Evolutionary conservation across 2,329 filamentous ascomycete genomes (phyloP), one percentile per base, ranked within the genome.

Genomic region (Cladobotryum protrusum): DNA sequence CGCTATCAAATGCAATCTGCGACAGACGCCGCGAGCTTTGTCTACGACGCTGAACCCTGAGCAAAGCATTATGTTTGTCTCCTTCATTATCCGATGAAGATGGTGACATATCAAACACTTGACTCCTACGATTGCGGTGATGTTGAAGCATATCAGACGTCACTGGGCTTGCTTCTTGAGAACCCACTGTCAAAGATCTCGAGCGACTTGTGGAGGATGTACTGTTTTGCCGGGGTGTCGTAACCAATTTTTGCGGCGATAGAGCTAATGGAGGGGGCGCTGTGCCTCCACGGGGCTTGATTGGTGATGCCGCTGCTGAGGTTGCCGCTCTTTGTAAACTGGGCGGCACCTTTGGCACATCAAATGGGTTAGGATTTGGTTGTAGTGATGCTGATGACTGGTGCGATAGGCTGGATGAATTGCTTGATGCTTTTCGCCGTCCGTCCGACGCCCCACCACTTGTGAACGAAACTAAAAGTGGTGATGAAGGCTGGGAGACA

Each of bases 31-130:
- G 79, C n/a, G 92, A 95, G 66, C 91, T 96, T 66, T 97, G 92
- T n/a, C 93, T 83, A 9, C 92, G 85, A 34, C 92, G 80, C 64
- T 99, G 93, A 4, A 99, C 92, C 46, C 95, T 88, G 40, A 99
- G 78, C 11, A 97, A 75, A 1, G 87, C 90, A 64, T 91, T 96
- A 7, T 91, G 87, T 61, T 95, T 89, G 41, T 92, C 87, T 45
- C 95, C 90, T 69, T 99, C 93, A 52, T 95, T 99, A 63, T 99
- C 93, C 0, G 93, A 99, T 0, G 92, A 97, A 0, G 93, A 97
- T 3, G 93, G 93, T 2, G 93, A 99, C 70, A 96, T 87, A 65
- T 97, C 92, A 59, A 97, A 89, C 2, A 96, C 86, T 61, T 96
- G 93, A 64, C 92, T 97, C 59, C 90, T 82, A 36, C 93, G 85